Percentiles rank a stretch among this genome's conserved stretches.
Conservation (phyloP, 2,329 filamentous ascomycete species). For the Lachnellula occidentalis region DNA sequence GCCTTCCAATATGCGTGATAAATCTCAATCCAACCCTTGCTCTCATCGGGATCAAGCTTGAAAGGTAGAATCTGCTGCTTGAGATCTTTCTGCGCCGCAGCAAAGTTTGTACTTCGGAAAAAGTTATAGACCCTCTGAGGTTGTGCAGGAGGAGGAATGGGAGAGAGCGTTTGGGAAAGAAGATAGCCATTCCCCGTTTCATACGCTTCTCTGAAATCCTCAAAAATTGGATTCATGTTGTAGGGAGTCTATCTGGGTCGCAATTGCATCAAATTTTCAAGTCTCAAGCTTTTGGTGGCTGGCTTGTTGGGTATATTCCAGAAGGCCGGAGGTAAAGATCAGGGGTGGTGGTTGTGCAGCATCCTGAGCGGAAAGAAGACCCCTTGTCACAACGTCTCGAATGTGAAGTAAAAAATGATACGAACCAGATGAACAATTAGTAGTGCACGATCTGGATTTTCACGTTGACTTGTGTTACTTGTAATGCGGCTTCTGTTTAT, state of each 20-base stretch:
- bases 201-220: conserved; percentile 67
- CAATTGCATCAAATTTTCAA: conserved; percentile 4
- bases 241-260: not conserved
- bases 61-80: conserved; percentile 57
- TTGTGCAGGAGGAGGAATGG: conserved; percentile 57
- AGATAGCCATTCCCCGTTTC: conserved; percentile 60
- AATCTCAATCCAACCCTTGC: conserved; percentile 79
- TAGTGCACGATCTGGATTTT: not conserved
- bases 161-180: conserved; percentile 70
- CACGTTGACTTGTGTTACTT: too few relatives aligned
- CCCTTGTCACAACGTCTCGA: not conserved
- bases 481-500: not conserved
- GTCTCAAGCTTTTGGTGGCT: not conserved
- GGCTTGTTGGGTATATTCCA: not conserved
- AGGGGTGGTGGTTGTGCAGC: not conserved
- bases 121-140: conserved; percentile 64
- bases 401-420: too few relatives aligned
- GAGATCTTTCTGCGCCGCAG: conserved; percentile 57
- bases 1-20: conserved; percentile 82
- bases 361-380: not conserved
- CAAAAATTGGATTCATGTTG: conserved; percentile 68
- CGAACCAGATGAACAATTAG: not conserved
- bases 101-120: conserved; percentile 64
- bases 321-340: not conserved
- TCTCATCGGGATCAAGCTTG: conserved; percentile 47